These are phyloP conservation scores for Lotmaria passim DNA, from an alignment of 208 protist genomes.

Conservation along the genomic window DNA sequence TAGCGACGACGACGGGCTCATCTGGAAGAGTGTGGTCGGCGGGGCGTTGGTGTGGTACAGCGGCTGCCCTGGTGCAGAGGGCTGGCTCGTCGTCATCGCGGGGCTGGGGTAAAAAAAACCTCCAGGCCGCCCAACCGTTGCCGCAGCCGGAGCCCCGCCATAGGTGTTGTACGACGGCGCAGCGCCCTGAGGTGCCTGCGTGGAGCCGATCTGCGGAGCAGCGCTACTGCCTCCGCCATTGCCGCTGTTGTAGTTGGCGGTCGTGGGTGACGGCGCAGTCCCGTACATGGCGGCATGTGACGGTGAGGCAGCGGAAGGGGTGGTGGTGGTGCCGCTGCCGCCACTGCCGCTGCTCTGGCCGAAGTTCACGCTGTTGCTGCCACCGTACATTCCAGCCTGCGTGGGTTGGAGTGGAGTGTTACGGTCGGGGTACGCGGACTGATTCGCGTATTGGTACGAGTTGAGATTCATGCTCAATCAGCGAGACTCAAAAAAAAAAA, in stretches of 20 bases:
- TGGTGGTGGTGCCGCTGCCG: neutral
- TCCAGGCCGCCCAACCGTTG: constrained; percentile 4
- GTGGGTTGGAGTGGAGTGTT: constrained; percentile 14
- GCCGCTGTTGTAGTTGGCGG: constrained; percentile 6
- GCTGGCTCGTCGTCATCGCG: constrained; percentile 3
- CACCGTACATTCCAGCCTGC: constrained; percentile 24
- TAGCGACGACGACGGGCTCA: constrained; percentile 22
- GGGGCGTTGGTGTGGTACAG: constrained; percentile 31
- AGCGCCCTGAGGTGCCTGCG: constrained; percentile 16
- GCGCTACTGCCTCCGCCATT: neutral
- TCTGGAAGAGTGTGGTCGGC: constrained; percentile 23
- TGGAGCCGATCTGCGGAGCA: constrained; percentile 7
- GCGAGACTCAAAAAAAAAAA: neutral
- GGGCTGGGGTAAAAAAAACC: constrained; percentile 27
- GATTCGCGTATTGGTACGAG: constrained; percentile 14
- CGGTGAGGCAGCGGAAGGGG: neutral
- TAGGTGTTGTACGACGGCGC: constrained; percentile 22
- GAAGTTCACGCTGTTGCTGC: constrained; percentile 15
- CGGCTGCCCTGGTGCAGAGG: constrained; percentile 19
- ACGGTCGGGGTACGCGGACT: constrained; percentile 11
- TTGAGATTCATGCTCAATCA: constrained; percentile 5
- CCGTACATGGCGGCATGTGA: constrained; percentile 31
- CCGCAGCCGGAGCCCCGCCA: neutral
- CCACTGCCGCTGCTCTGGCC: neutral
- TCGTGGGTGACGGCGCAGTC: constrained; percentile 2